These are phyloP conservation scores for Poa annua DNA, from an alignment of 176 grass and related monocot species.

Conservation along the genomic window DNA sequence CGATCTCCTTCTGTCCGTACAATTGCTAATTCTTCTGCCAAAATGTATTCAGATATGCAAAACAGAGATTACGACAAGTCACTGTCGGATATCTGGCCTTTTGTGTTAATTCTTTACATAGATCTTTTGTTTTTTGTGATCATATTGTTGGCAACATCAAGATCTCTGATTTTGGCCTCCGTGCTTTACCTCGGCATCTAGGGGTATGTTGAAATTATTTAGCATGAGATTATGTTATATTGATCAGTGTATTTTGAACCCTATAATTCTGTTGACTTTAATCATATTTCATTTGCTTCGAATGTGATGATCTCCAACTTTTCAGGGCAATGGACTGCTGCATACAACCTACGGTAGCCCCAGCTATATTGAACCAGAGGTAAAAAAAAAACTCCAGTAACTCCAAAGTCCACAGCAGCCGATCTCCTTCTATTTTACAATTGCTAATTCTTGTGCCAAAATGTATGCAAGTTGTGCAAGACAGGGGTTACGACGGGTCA, in stretches of 20 bases:
- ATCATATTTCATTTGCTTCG: background rate
- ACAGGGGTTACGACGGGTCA: no score
- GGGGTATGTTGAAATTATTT: slow-evolving; percentile 49
- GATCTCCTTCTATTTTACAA: no score
- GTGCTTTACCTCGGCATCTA: slow-evolving; percentile 80
- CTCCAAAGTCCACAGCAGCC: no score
- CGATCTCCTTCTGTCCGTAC: background rate
- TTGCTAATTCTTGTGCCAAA: no score
- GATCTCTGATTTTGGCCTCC: slow-evolving; percentile 91
- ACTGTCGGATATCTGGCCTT: slow-evolving; percentile 88
- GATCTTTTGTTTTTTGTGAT: no score
- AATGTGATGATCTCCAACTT: background rate
- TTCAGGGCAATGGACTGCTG: no score
- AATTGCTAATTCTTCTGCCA: slow-evolving; percentile 7
- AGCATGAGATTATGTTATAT: no score
- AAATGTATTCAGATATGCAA: slow-evolving; percentile 65
- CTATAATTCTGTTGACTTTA: background rate
- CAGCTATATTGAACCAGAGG: no score
- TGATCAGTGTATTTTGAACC: no score
- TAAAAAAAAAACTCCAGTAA: no score
- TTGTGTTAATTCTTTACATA: slow-evolving; percentile 80
- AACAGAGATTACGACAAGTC: slow-evolving; percentile 85
- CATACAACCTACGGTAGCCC: no score
- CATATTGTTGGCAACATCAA: slow-evolving; percentile 92
- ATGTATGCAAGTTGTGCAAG: no score